Evolutionary conservation across 306 rosid genomes (phyloP), one percentile per base, ranked within the genome.

Genomic region (Astragalus membranaceus): DNA sequence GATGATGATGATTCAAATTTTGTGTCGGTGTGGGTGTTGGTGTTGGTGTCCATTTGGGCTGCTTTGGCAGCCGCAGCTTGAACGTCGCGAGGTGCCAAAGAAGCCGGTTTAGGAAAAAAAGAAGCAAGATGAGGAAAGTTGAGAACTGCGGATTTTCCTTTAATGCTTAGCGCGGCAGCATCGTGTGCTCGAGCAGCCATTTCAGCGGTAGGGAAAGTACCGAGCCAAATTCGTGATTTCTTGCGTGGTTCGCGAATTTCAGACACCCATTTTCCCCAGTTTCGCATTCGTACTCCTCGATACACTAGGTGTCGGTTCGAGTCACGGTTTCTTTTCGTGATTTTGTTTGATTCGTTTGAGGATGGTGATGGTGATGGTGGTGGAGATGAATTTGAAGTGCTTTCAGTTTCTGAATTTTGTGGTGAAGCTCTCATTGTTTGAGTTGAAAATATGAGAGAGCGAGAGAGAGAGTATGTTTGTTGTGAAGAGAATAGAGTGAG

Each of bases 111-210:
- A 2, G 98, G 98, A 9, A 94, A 90, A 1, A 49, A 80, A 72
- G 78, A 5, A 0, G 75, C 84, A 1, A 94, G 79, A 26, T 90
- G 86, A 0, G 98, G 98, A 71, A 90, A 94, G 66, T 94, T 94
- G 58, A 94, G 98, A 10, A 84, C 84, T 11, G 98, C 92, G 0
- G 88, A 67, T 51, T 43, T 65, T 0, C 98, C 97, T 49, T 94
- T 94, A 69, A 94, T 88, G 79, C 89, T 83, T 0, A 94, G 12
- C 0, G 99, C 97, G 0, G 99, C 99, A 10, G 85, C 99, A 73
- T 95, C 99, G 29, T 95, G 99, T 0, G 99, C 99, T 15, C 99
- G 53, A 0, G 99, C 99, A 0, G 99, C 99, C 99, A 95, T 95
- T 76, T 95, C 97, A 0, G 99, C 92, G 0, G 85, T 87, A 0